Evolutionary conservation across 108 stramenopile species (phyloP), one percentile per base, ranked within the genome.

Genomic region (Poteriospumella lacustris): DNA sequence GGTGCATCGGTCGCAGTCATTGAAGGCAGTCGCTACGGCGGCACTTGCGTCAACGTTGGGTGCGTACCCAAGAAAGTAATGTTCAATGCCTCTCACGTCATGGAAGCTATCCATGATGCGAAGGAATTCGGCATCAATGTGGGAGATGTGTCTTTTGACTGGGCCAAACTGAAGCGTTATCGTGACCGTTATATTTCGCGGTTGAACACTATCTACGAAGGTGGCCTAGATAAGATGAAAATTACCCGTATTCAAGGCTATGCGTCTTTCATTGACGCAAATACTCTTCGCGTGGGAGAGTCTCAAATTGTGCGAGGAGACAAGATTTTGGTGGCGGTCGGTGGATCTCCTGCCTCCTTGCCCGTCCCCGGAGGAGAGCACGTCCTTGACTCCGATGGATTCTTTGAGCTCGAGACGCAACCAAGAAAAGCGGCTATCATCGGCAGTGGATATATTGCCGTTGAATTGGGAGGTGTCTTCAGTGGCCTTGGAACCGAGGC

Each of bases 41-140:
- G 96, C 39, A 97, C 96, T 34, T 97, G 96, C 76, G 96, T 97
- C 76, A 97, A 97, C 82, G 94, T 97, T 0, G 96, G 96, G 1
- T 97, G 96, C 84, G 97, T 99, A 0, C 97, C 97, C 68, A 99
- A 99, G 86, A 87, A 87, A 79, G 83, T 83, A 39, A 92, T 92
- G 91, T 92, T 75, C 80, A 93, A 92, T 72, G 91, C 91, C 28
- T 92, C 93, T 3, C 75, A 78, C n/a, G 89, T 94, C 58, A 84
- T 83, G 41, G 93, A 96, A 70, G 85, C 86, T 31, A 59, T 94
- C 38, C 84, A 85, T 43, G 86, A 81, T 19, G 78, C 83, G 15
- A 77, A 78, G n/a, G 31, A 83, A 39, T 87, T 85, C 52, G 83
- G 86, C 26, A 59, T 80, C 28, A 59, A 75, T 38, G 42, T 47